Conservation (phyloP, 495 filamentous ascomycete species). For the Hypoxylon fuscum region DNA sequence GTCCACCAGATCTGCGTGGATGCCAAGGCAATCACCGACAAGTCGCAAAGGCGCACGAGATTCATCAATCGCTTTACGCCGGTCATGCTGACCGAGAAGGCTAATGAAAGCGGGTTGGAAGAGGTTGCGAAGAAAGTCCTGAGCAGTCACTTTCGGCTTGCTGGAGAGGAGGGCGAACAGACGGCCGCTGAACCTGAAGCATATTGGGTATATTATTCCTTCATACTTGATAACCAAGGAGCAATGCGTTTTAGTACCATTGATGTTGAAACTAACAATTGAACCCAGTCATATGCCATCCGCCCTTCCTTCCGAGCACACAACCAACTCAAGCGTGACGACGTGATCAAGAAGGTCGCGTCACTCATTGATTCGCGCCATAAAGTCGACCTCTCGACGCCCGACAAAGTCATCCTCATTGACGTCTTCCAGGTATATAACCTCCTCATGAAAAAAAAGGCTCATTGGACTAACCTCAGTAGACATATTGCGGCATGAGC, state of each 20-base stretch:
- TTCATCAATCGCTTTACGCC: conserved; percentile 89
- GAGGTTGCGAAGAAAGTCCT: conserved; percentile 77
- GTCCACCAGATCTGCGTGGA: conserved; percentile 79
- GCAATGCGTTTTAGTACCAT: not conserved
- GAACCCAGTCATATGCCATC: conserved; percentile 78
- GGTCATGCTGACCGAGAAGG: conserved; percentile 76
- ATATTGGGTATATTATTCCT: conserved; percentile 31
- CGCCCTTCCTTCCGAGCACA: conserved; percentile 85
- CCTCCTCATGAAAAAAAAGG: not conserved
- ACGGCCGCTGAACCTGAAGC: conserved; percentile 11
- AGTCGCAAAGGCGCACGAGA: conserved; percentile 68
- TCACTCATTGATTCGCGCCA: conserved; percentile 65
- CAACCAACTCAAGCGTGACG: conserved; percentile 73
- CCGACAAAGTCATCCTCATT: conserved; percentile 86
- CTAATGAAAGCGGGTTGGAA: conserved; percentile 76
- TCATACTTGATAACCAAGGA: not conserved
- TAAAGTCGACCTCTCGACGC: conserved; percentile 81
- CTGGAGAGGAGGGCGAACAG: conserved; percentile 32
- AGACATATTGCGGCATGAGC: conserved; percentile 57
- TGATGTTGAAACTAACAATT: not conserved
- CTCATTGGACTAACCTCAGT: not conserved
- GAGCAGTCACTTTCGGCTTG: conserved; percentile 72
- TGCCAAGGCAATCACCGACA: conserved; percentile 54
- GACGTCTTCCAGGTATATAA: conserved; percentile 86
- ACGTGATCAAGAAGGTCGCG: conserved; percentile 82